Base-by-base conservation (phyloP, 208 protist species). In the Trypanosoma boissoni region DNA sequence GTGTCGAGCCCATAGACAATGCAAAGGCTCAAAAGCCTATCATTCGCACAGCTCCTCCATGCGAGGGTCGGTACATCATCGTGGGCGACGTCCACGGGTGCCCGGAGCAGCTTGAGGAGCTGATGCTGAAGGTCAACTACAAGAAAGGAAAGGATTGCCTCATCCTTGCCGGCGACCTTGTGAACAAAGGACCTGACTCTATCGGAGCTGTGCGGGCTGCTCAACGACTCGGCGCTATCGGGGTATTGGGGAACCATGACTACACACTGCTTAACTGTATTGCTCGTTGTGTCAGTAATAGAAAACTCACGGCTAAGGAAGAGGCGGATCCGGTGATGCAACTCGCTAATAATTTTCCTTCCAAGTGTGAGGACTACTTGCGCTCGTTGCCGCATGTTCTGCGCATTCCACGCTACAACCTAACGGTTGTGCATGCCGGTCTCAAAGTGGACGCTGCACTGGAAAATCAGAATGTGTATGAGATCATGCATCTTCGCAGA, bases 11-110 rank as follows among this genome's bases (percentile, higher is more conserved):
- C 10, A 80, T 86, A 32, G 84, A 91, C 73, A 91, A 94, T 62
- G 27, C 76, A 27, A 69, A 73, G 21, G 80, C 77, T 20, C 45
- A 64, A 28, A 70, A 60, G 32, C 82, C 84, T 9, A 79, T 90
- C 48, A 85, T 94, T 48, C 80, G 88, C 37, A 80, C 78, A 0
- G 70, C 78, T 2, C 73, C 81, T 1, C 32, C 60, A 36, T 73
- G 86, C 29, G 37, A 61, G 2, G 34, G 63, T 16, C 78, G 88
- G 27, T 86, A 88, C 74, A 91, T 96, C 48, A 72, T 96, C 24
- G 77, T 97, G 7, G 88, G 92, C 37, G 92, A 96, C 72, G 69
- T 94, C n/a, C 88, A 97, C 72, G 92, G 89, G 48, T 95, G 92
- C 56, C 66, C 82, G 7, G 74, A 86, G 32, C 78, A 94, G 62